Evolutionary conservation across 306 rosid genomes (phyloP).

Genomic region (Trifolium dubium): DNA sequence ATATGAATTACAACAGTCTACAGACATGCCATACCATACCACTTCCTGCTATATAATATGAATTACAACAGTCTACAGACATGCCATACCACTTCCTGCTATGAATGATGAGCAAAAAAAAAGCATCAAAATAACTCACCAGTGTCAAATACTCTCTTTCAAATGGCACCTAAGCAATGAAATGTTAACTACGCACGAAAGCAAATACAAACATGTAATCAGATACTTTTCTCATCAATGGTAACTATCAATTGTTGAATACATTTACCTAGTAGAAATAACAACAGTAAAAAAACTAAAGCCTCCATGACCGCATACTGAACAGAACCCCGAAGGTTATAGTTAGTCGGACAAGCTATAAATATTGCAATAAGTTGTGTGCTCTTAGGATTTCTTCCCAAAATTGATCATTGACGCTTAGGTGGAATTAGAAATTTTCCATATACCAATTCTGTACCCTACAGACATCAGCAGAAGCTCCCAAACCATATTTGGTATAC

Average conservation of each 20-base stretch:
- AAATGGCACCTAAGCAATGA: not conserved
- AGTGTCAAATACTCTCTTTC: slow-evolving; percentile 4
- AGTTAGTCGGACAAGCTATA: slow-evolving; percentile 20
- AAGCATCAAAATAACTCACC: slow-evolving; percentile 25
- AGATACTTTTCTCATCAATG: slow-evolving; percentile 23
- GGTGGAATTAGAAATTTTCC: slow-evolving; percentile 69
- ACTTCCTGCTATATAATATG: no score
- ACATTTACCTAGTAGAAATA: slow-evolving; percentile 21
- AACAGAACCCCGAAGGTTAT: slow-evolving; percentile 14
- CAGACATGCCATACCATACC: not conserved
- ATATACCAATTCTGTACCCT: slow-evolving; percentile 87
- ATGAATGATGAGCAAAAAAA: not conserved
- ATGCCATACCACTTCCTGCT: no score
- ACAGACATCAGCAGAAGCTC: slow-evolving; percentile 89
- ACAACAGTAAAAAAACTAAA: slow-evolving; percentile 8
- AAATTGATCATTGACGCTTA: slow-evolving; percentile 42
- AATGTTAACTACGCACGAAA: slow-evolving; percentile 10
- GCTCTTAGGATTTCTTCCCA: slow-evolving; percentile 17
- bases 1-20: not conserved
- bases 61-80: no score
- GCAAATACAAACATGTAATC: slow-evolving; percentile 28
- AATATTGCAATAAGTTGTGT: slow-evolving; percentile 21
- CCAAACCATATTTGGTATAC: slow-evolving; percentile 99
- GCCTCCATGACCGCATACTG: slow-evolving; percentile 5
- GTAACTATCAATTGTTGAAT: slow-evolving; percentile 28